These are phyloP conservation scores for Ophiostoma ulmi DNA, from an alignment of 2,329 filamentous ascomycete genomes.

Conservation along the genomic window DNA sequence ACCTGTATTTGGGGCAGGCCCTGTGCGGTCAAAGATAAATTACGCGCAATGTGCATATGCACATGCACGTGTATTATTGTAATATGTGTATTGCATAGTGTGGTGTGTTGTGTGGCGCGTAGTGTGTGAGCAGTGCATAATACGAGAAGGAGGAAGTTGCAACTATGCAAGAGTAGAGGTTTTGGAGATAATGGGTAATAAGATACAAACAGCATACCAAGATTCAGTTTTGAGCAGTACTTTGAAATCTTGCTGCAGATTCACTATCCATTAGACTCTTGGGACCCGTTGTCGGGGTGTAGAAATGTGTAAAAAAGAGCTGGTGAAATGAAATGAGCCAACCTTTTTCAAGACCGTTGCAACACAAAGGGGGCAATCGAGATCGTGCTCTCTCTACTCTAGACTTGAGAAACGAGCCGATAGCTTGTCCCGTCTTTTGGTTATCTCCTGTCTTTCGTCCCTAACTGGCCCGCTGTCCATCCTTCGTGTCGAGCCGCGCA, in stretches of 20 bases:
- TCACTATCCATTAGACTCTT: neutral
- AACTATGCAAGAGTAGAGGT: too few species aligned
- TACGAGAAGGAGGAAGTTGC: neutral
- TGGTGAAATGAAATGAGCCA: neutral
- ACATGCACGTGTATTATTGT: neutral
- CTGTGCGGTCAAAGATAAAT: neutral
- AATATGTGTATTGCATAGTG: neutral
- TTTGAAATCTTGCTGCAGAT: too few species aligned
- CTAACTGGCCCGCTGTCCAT: conserved; percentile 19
- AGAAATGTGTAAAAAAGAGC: neutral
- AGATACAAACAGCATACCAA: too few species aligned
- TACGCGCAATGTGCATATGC: neutral
- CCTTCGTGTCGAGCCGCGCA: conserved; percentile 25
- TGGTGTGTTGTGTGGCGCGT: neutral
- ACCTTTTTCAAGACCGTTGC: neutral
- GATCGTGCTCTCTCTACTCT: neutral
- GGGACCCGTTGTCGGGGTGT: neutral
- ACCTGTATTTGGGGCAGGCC: neutral
- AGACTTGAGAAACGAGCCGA: neutral
- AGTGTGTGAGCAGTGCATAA: neutral
- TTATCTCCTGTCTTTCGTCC: conserved; percentile 1
- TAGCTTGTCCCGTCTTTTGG: neutral
- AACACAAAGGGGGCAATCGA: neutral
- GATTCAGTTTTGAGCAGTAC: too few species aligned
- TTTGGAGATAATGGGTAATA: too few species aligned